Conservation (phyloP, 495 filamentous ascomycete species). For the Talaromyces wortmannii region DNA sequence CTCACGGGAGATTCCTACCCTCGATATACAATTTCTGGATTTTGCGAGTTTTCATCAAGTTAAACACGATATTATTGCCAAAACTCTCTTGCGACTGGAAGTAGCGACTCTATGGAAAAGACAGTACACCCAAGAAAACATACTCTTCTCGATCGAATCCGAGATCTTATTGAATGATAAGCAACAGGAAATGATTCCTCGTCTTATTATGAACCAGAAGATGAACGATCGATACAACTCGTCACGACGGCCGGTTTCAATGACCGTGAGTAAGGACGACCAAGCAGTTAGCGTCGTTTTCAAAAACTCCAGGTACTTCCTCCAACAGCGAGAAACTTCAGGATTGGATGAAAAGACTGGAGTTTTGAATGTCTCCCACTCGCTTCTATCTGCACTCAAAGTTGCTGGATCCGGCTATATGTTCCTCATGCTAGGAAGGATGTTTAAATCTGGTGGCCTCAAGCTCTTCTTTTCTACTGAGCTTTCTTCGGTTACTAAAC, state of each 20-base stretch:
- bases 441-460: background rate
- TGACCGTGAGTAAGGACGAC: background rate
- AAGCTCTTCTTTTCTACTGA: background rate
- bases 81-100: background rate
- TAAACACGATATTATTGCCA: background rate
- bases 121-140: background rate
- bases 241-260: slow-evolving; percentile 13
- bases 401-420: background rate
- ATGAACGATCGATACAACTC: slow-evolving; percentile 36
- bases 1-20: slow-evolving; percentile 10
- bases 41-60: background rate
- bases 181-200: slow-evolving; percentile 17
- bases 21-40: slow-evolving; percentile 22
- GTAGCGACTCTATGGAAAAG: background rate
- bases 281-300: background rate
- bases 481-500: background rate
- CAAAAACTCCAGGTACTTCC: background rate
- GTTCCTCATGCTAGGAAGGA: background rate
- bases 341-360: background rate
- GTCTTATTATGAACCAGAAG: slow-evolving; percentile 12
- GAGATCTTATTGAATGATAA: slow-evolving; percentile 19
- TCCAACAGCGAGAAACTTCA: background rate
- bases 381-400: background rate
- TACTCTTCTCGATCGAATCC: slow-evolving; percentile 20
- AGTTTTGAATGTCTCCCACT: background rate